phyloP scores from a whole-genome alignment of 2,329 filamentous ascomycete species.

The Alternaria sp. region DNA sequence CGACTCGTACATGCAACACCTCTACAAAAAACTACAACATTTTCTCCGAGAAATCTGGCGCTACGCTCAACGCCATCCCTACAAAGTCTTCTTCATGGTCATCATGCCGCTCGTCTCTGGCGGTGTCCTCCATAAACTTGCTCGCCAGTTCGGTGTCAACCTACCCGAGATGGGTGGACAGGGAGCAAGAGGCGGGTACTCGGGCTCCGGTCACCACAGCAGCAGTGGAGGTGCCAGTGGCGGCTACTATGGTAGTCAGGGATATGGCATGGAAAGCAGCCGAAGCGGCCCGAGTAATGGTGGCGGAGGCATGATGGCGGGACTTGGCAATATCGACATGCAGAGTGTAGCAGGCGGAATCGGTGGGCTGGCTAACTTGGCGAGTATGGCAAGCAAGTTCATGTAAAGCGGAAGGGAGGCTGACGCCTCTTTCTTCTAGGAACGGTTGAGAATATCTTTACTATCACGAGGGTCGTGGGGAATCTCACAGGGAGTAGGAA shows the following conservation, averaged over 20 bases:
- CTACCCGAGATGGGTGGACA: slow-evolving; percentile 65
- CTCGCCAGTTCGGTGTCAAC: slow-evolving; percentile 80
- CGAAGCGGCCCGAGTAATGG: slow-evolving; percentile 34
- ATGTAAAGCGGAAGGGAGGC: slow-evolving; percentile 46
- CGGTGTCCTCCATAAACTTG: slow-evolving; percentile 78
- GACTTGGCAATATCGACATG: slow-evolving; percentile 39
- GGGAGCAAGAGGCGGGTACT: slow-evolving; percentile 33
- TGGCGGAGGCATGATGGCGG: slow-evolving; percentile 38
- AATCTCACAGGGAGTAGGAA: neutral
- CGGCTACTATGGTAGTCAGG: slow-evolving; percentile 57
- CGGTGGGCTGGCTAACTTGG: slow-evolving; percentile 57
- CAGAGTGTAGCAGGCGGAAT: slow-evolving; percentile 49
- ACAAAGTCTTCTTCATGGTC: slow-evolving; percentile 90
- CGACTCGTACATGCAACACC: slow-evolving; percentile 76
- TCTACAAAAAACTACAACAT: slow-evolving; percentile 78
- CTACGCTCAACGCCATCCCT: slow-evolving; percentile 82
- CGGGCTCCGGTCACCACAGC: slow-evolving; percentile 26
- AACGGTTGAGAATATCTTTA: slow-evolving; percentile 20
- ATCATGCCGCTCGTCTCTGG: slow-evolving; percentile 87
- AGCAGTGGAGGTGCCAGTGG: slow-evolving; percentile 18
- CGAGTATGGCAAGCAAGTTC: slow-evolving; percentile 58
- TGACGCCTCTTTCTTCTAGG: slow-evolving; percentile 15
- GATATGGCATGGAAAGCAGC: slow-evolving; percentile 50
- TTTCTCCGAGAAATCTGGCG: slow-evolving; percentile 81
- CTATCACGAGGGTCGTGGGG: slow-evolving; percentile 12